Base-by-base conservation (phyloP, 768 basidiomycete genomes). In the Podaxis sp. region DNA sequence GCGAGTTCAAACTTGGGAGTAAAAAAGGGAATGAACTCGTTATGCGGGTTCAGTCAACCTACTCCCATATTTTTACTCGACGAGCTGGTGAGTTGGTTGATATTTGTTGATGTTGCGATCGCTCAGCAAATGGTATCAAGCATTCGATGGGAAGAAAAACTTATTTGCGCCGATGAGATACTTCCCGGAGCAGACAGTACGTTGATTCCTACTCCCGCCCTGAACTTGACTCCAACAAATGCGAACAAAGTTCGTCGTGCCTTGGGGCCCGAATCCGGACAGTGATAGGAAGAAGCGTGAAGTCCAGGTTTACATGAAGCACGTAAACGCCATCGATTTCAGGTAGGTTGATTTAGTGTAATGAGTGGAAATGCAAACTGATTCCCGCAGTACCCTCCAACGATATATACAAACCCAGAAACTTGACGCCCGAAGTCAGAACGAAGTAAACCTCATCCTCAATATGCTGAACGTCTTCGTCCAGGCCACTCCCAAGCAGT, bases 391-490 rank as follows among this genome's bases (percentile, higher is more conserved):
- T 3, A 38, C 48, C 5, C 52, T 61, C 4, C 59, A 61, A 25
- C 59, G 35, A 21, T 61, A 61, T 16, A 7, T 61, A 16, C 32
- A 37, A 47, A 61, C 59, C 4, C 32, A 54, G n/a, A 21, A 16
- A 18, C 13, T 14, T 2, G 25, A 18, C 14, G 1, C 18, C 6
- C 32, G 37, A 21, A 35, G 21, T 9, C 44, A 61, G 27, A 48
- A 61, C 28, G 52, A 48, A 9, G 53, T 61, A 32, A 61, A 55
- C 21, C 46, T 61, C 3, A 67, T 70, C 5, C 38, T 75, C 21
- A 74, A 71, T 42, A 71, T 76, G 70, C 59, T 76, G 2, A 74
- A 76, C 50, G 62, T 74, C 3, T 76, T 71, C 38, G 63, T 76
- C 21, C 74, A 73, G 58, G 70, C 72, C 1, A 53, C 69, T 4